Evolutionary conservation across 1,139 yeast species (phyloP).

Genomic region (Candida sp.): DNA sequence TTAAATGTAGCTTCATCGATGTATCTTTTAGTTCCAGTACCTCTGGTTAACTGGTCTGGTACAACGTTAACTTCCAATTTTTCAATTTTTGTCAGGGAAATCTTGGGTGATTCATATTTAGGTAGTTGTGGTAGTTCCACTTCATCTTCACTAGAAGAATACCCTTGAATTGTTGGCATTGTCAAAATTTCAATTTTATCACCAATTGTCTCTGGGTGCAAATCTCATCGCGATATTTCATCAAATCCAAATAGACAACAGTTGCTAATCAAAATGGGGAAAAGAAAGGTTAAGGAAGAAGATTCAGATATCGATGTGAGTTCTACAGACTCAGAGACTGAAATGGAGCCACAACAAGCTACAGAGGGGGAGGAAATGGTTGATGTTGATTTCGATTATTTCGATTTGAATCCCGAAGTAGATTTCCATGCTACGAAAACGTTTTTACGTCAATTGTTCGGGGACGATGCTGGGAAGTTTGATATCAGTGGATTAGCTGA

Average conservation of each 20-base stretch:
- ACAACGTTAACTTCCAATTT: background rate
- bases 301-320: slow-evolving; percentile 74
- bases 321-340: slow-evolving; percentile 51
- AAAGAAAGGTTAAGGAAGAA: slow-evolving; percentile 50
- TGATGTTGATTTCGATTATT: slow-evolving; percentile 92
- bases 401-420: slow-evolving; percentile 77
- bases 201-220: slow-evolving; percentile 4
- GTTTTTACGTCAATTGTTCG: slow-evolving; percentile 81
- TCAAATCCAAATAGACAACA: no score
- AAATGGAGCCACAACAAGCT: slow-evolving; percentile 19
- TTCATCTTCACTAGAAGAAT: slow-evolving; percentile 18
- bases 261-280: slow-evolving; percentile 30
- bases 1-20: slow-evolving; percentile 1
- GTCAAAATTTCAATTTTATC: background rate
- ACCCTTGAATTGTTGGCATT: slow-evolving; percentile 28
- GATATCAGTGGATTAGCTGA: slow-evolving; percentile 81
- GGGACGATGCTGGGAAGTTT: slow-evolving; percentile 72
- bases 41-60: background rate
- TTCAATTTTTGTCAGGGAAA: background rate
- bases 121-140: background rate
- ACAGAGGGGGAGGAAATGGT: slow-evolving; percentile 56
- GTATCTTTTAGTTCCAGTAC: background rate
- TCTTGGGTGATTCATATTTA: background rate
- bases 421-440: slow-evolving; percentile 93
- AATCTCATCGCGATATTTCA: slow-evolving; percentile 1